Evolutionary conservation across 768 basidiomycete genomes (phyloP), one percentile per base, ranked within the genome.

Genomic region (Leccinum subtestaceum): DNA sequence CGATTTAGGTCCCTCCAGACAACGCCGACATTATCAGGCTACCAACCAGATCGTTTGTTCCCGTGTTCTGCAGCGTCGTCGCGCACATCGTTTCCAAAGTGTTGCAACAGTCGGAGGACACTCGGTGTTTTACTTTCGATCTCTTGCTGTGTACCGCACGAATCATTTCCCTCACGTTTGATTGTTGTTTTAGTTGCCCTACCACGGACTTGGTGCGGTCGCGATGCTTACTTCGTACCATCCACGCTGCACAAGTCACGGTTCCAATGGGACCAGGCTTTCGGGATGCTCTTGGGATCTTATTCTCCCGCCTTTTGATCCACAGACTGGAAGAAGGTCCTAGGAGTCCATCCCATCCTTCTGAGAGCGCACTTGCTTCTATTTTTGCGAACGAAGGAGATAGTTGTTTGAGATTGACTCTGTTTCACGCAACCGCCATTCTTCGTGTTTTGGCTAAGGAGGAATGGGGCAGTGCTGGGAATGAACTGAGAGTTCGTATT

Each of bases 71-170:
- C 49, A 75, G 77, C 34, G 70, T 80, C 34, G 65, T 84, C 23
- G 66, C 81, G 19, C 77, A 82, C 38, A 67, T 83, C 13, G 63
- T 82, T 23, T 70, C 76, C 31, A 75, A 73, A 52, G 68, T 78
- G 2, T 58, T 86, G 49, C 72, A 70, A 45, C 78, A 79, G 3
- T 66, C 79, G 1, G 68, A 81, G 12, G 74, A 76, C 46, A 78
- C 76, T 12, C 77, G 79, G 34, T 81, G 80, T 73, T 81, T 84
- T 52, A 73, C 85, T 9, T 65, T 70, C 15, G 83, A 87, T 63
- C 63, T 84, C 46, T 63, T 76, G 49, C 80, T 78, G 34, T 74
- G 71, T 32, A 69, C 77, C 11, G 71, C 77, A 13, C 77, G 78
- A 36, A 67, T 78, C 15, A 65, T 77, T 29, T 68, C 75, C 32